Conservation (phyloP, 768 basidiomycete species). For the Myochromella boudieri region DNA sequence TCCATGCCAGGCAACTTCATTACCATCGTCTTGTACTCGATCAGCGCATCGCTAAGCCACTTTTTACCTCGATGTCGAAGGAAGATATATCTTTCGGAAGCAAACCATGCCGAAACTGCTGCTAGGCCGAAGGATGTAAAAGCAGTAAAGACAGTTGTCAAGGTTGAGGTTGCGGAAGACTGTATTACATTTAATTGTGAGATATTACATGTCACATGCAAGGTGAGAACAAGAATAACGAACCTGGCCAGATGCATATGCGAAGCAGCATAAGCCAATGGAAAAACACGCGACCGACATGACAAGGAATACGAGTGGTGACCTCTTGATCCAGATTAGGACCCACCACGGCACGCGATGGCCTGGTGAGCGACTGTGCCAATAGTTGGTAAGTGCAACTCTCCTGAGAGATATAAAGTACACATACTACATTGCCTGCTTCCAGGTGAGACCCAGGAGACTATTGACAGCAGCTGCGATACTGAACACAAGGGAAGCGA, state of each 20-base stretch:
- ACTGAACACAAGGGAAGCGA: conserved; percentile 72
- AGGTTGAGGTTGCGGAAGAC: conserved; percentile 59
- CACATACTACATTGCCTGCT: conserved; percentile 80
- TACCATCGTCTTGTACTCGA: conserved; percentile 42
- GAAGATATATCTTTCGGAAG: conserved; percentile 68
- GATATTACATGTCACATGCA: background rate
- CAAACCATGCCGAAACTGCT: conserved; percentile 75
- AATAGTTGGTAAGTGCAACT: conserved; percentile 8
- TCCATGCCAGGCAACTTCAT: conserved; percentile 28
- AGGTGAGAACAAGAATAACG: conserved; percentile 12
- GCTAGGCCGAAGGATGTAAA: conserved; percentile 71
- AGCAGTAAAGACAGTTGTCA: conserved; percentile 76
- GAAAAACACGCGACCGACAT: conserved; percentile 84
- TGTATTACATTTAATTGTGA: conserved; percentile 25
- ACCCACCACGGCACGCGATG: conserved; percentile 84
- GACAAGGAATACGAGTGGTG: conserved; percentile 80
- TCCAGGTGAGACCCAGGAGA: conserved; percentile 76
- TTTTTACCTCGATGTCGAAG: conserved; percentile 61
- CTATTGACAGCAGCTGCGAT: conserved; percentile 78
- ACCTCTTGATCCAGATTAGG: conserved; percentile 84
- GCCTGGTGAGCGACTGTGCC: conserved; percentile 64
- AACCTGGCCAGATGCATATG: conserved; percentile 74
- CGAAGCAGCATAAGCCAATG: conserved; percentile 72
- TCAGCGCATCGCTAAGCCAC: conserved; percentile 65
- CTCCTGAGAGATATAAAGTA: conserved; percentile 3